Conservation (phyloP, 371 early-diverging fungal species). For the Choanephora cucurbitarum region DNA sequence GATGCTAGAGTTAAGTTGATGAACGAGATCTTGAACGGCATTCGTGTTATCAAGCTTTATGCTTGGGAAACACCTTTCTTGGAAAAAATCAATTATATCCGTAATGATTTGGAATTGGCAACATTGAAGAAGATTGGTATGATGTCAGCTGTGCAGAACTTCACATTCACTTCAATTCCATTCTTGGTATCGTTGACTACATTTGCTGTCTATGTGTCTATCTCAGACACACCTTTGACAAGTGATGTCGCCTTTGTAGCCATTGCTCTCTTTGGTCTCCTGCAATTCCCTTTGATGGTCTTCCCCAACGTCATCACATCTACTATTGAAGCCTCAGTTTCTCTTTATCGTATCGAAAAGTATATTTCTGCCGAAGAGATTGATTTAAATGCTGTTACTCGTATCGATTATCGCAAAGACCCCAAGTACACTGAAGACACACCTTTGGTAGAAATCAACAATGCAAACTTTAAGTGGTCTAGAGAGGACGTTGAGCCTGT, state of each 20-base stretch:
- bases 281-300: slow-evolving; percentile 88
- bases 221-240: slow-evolving; percentile 64
- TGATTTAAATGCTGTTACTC: slow-evolving; percentile 64
- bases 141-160: slow-evolving; percentile 62
- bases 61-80: slow-evolving; percentile 77
- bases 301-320: slow-evolving; percentile 65
- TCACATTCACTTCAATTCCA: slow-evolving; percentile 79
- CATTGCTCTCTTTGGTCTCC: slow-evolving; percentile 88
- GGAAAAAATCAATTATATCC: slow-evolving; percentile 67
- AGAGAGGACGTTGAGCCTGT: slow-evolving; percentile 44
- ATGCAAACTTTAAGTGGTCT: slow-evolving; percentile 38
- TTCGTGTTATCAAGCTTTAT: slow-evolving; percentile 90
- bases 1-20: slow-evolving; percentile 89
- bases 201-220: slow-evolving; percentile 77
- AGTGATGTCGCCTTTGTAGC: slow-evolving; percentile 85
- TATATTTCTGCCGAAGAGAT: slow-evolving; percentile 80
- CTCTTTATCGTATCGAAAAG: slow-evolving; percentile 75
- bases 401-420: slow-evolving; percentile 37
- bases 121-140: slow-evolving; percentile 78
- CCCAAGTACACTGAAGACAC: slow-evolving; percentile 34
- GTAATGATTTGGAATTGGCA: slow-evolving; percentile 76
- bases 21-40: slow-evolving; percentile 92
- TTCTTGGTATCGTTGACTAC: slow-evolving; percentile 86
- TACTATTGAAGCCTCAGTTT: slow-evolving; percentile 84
- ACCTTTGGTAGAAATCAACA: slow-evolving; percentile 40